These are phyloP conservation scores for Botryosphaeria dothidea DNA, from an alignment of 2,329 filamentous ascomycete species.

Conservation along the genomic window DNA sequence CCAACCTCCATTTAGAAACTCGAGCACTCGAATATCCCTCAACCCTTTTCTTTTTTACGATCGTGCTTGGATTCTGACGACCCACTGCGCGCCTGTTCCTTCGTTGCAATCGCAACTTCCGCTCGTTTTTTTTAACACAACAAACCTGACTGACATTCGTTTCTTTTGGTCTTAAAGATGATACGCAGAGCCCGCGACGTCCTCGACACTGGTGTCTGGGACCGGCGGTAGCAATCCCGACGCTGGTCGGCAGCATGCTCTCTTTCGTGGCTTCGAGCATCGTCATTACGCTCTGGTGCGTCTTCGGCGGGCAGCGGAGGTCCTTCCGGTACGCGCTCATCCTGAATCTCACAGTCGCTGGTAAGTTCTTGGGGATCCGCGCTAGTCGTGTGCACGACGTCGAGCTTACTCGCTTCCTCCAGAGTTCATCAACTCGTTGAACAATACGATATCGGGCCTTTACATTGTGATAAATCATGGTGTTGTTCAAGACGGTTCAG, in stretches of 20 bases:
- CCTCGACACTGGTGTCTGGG: not conserved
- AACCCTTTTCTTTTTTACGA: not conserved
- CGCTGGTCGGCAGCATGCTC: slow-evolving; percentile 27
- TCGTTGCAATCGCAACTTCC: not conserved
- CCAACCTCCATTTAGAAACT: not conserved
- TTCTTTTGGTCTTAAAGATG: not conserved
- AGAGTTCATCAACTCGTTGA: slow-evolving; percentile 46
- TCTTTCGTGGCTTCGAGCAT: slow-evolving; percentile 24
- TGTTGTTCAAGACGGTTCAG: slow-evolving; percentile 30
- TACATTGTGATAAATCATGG: slow-evolving; percentile 33
- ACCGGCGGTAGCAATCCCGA: slow-evolving; percentile 22
- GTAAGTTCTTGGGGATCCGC: slow-evolving; percentile 12
- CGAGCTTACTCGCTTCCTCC: slow-evolving; percentile 19
- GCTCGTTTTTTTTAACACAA: not conserved
- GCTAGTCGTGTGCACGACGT: not conserved
- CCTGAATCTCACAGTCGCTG: slow-evolving; percentile 29
- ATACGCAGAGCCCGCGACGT: slow-evolving; percentile 3
- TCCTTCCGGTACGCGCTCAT: slow-evolving; percentile 29
- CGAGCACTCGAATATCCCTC: not conserved
- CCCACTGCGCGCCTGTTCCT: not conserved
- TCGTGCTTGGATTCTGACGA: not conserved
- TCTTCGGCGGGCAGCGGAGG: slow-evolving; percentile 24
- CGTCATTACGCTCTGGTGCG: slow-evolving; percentile 25
- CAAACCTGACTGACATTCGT: not conserved
- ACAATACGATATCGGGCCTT: slow-evolving; percentile 46